These are phyloP conservation scores for Raphidocelis subcapitata DNA, from an alignment of 139 green algal species.

Conservation along the genomic window DNA sequence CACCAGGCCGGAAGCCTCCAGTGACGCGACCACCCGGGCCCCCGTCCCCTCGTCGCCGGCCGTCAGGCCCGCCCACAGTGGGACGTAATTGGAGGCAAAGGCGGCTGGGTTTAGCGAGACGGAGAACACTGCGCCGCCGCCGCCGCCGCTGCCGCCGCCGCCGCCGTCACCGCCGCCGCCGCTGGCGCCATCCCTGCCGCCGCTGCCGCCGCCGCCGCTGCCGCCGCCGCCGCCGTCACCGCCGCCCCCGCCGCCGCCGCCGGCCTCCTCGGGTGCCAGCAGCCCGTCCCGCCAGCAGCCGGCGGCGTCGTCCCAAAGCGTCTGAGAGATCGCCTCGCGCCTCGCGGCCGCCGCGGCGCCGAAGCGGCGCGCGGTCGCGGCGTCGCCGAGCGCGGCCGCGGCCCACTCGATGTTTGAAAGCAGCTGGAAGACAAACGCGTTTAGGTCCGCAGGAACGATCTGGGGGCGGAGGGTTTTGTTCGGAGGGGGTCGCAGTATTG, in stretches of 20 bases:
- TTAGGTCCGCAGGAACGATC: slow-evolving; percentile 91
- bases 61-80: slow-evolving; percentile 69
- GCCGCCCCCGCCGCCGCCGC: neutral
- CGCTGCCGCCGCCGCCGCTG: neutral
- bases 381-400: slow-evolving; percentile 16
- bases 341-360: slow-evolving; percentile 14
- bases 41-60: neutral
- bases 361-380: slow-evolving; percentile 22
- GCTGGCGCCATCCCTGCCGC: neutral
- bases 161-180: neutral
- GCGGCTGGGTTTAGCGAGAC: slow-evolving; percentile 6
- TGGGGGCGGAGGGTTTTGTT: no score
- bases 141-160: neutral
- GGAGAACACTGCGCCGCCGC: neutral
- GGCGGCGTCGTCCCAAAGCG: slow-evolving; percentile 69
- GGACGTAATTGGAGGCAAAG: slow-evolving; percentile 83
- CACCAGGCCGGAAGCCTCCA: slow-evolving; percentile 42
- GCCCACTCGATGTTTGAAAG: slow-evolving; percentile 43
- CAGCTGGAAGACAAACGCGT: slow-evolving; percentile 76
- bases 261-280: slow-evolving; percentile 31
- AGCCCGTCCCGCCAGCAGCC: slow-evolving; percentile 74
- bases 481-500: no score
- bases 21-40: slow-evolving; percentile 16
- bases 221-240: neutral
- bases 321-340: slow-evolving; percentile 49